A percentile compares a stretch with the other conserved stretches of the same genome.
Evolutionary conservation across 495 filamentous ascomycete species (phyloP).

Genomic region (Hypoxylon lenormandii): DNA sequence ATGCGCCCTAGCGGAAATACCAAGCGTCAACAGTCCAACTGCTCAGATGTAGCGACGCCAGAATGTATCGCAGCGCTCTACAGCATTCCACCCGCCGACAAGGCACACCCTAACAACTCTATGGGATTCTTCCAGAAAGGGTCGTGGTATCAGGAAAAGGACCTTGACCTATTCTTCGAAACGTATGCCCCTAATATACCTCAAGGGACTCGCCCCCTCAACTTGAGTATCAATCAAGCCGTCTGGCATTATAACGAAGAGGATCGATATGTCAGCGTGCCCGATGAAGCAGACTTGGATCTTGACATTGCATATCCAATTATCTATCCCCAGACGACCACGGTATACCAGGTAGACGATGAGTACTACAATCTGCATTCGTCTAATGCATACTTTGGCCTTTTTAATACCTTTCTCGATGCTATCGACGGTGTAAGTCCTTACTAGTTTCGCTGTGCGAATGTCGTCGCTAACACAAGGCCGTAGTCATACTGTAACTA

Average conservation of each 20-base stretch:
- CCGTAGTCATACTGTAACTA: constrained; percentile 56
- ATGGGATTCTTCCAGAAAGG: constrained; percentile 48
- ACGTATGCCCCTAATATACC: constrained; percentile 29
- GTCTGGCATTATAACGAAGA: neutral
- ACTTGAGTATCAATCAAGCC: constrained; percentile 41
- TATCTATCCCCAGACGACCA: constrained; percentile 69
- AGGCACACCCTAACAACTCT: constrained; percentile 32
- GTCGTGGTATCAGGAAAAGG: constrained; percentile 56
- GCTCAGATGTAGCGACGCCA: neutral
- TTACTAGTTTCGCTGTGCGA: neutral
- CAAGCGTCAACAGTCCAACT: neutral
- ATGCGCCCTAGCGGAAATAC: neutral
- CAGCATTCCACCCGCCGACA: constrained; percentile 25
- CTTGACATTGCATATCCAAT: constrained; percentile 54
- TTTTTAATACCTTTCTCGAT: constrained; percentile 64
- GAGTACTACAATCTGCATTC: constrained; percentile 56
- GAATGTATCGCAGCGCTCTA: constrained; percentile 7
- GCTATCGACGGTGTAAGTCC: constrained; percentile 71
- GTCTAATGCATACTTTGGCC: constrained; percentile 37
- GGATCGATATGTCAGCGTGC: constrained; percentile 48
- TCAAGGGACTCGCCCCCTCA: neutral
- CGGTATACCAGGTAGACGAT: constrained; percentile 71
- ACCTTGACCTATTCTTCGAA: constrained; percentile 71
- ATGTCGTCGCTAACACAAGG: too few relatives aligned
- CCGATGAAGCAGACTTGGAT: constrained; percentile 54